phyloP scores from a whole-genome alignment of 495 filamentous ascomycete genomes.

The Cercophora newfieldiana region DNA sequence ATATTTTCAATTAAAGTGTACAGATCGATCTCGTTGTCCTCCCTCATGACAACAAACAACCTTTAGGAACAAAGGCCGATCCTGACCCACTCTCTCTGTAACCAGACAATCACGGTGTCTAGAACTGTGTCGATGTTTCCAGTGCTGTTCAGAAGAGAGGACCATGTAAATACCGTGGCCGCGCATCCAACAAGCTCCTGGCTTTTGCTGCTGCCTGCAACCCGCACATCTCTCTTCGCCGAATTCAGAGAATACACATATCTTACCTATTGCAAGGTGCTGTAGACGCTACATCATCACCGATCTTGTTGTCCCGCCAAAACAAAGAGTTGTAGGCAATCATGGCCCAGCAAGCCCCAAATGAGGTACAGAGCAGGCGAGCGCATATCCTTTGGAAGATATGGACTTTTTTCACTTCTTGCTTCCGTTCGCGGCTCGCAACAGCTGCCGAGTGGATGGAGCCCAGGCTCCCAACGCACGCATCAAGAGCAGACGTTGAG shows the following conservation, averaged over 20 bases:
- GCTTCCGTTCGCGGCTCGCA: background rate
- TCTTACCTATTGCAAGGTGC: too few relatives aligned
- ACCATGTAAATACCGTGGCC: background rate
- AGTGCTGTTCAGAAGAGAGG: background rate
- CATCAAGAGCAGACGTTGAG: background rate
- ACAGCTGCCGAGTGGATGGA: background rate
- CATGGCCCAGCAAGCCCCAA: background rate
- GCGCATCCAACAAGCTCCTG: background rate
- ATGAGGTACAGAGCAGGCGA: background rate
- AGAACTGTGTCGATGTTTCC: background rate
- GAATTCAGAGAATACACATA: too few relatives aligned
- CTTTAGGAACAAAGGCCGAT: too few relatives aligned
- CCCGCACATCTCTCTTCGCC: background rate
- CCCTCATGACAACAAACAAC: too few relatives aligned
- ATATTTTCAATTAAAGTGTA: too few relatives aligned
- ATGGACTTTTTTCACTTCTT: background rate
- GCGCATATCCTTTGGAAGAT: background rate
- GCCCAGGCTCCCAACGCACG: background rate
- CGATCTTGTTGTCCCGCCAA: background rate
- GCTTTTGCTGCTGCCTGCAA: background rate
- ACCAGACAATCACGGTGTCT: background rate
- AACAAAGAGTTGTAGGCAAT: background rate
- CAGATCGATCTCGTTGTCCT: too few relatives aligned
- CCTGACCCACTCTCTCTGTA: background rate
- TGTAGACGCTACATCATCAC: background rate